Conservation (phyloP, 2,329 filamentous ascomycete species). For the Trichoderma atrobrunneum region DNA sequence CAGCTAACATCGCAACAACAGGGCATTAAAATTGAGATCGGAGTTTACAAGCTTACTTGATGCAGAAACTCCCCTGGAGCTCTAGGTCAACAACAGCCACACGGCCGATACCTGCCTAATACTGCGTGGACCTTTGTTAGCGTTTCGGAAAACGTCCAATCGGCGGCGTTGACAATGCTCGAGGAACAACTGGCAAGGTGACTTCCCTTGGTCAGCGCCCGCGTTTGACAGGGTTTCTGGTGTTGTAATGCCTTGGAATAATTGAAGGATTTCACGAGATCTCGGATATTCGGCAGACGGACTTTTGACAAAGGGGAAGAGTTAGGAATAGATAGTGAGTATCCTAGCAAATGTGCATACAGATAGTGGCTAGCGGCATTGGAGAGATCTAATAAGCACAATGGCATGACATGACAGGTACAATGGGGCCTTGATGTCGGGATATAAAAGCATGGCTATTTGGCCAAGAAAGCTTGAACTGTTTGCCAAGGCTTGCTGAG, state of each 20-base stretch:
- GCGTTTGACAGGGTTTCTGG: background rate
- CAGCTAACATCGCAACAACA: background rate
- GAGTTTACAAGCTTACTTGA: constrained; percentile 3
- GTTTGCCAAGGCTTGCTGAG: background rate
- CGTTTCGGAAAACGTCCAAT: background rate
- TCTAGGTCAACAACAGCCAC: background rate
- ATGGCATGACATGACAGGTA: background rate
- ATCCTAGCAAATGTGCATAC: background rate
- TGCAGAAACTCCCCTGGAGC: background rate
- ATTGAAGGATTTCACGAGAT: background rate
- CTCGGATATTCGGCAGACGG: background rate
- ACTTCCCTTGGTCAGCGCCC: background rate
- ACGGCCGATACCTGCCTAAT: constrained; percentile 6
- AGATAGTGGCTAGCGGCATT: background rate
- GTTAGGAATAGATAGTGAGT: background rate
- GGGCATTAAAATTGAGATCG: background rate
- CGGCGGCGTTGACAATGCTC: background rate
- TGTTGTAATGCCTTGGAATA: background rate
- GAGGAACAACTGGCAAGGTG: background rate
- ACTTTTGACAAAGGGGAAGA: background rate
- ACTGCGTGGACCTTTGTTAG: constrained; percentile 9
- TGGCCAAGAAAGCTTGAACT: background rate
- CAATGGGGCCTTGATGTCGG: background rate
- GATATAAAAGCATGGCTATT: background rate
- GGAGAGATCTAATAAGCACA: background rate